Percentiles rank a stretch among this genome's conserved stretches.
These are phyloP conservation scores for Penicillium sp. DNA, from an alignment of 2,329 filamentous ascomycete species.

Conservation along the genomic window DNA sequence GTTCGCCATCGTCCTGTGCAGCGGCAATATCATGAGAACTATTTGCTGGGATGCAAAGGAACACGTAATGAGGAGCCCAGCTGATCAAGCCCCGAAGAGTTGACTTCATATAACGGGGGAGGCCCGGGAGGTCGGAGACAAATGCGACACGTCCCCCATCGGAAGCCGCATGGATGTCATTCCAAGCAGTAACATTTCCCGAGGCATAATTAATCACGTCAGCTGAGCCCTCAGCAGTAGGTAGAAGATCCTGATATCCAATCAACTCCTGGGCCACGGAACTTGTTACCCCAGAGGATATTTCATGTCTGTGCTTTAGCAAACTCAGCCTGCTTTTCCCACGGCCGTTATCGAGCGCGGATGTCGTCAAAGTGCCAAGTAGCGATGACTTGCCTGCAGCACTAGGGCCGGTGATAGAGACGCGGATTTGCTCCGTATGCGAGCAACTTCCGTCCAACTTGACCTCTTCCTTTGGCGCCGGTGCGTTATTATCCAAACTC, in stretches of 20 bases:
- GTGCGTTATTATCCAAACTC: conserved; percentile 3
- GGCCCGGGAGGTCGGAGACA: conserved; percentile 86
- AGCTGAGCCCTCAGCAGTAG: conserved; percentile 38
- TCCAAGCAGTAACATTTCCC: conserved; percentile 86
- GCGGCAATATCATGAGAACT: conserved; percentile 50
- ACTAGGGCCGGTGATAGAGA: conserved; percentile 85
- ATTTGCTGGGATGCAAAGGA: conserved; percentile 82
- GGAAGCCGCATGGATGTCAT: conserved; percentile 81
- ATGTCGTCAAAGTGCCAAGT: conserved; percentile 81
- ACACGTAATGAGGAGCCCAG: conserved; percentile 91
- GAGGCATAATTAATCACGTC: conserved; percentile 73
- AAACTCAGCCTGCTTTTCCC: conserved; percentile 85
- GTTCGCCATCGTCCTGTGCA: conserved; percentile 22
- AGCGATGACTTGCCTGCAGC: conserved; percentile 90
- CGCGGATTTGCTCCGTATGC: conserved; percentile 69
- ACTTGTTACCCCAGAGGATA: conserved; percentile 85
- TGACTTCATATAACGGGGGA: conserved; percentile 83
- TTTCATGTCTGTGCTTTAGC: conserved; percentile 88
- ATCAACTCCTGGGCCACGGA: conserved; percentile 92
- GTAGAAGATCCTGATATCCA: conserved; percentile 59
- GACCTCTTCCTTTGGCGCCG: conserved; percentile 3
- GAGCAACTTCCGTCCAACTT: conserved; percentile 36
- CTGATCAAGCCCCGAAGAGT: conserved; percentile 86
- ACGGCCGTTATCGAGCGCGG: conserved; percentile 83
- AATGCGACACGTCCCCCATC: conserved; percentile 73